phyloP scores from a whole-genome alignment of 2,329 filamentous ascomycete genomes.

The Colletotrichum tanaceti region DNA sequence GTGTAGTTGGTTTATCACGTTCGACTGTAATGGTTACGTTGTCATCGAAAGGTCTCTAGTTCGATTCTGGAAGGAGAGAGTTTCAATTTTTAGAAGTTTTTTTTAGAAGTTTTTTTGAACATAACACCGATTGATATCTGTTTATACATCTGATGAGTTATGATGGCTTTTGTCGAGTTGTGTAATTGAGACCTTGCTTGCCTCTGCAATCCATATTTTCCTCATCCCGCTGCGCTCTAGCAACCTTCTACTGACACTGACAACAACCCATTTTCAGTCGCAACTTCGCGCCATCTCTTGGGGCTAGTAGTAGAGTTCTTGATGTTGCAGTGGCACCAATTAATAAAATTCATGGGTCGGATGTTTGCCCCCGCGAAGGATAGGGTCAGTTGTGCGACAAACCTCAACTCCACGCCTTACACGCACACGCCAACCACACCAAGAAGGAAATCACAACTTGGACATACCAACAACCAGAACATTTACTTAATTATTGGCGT shows the following conservation, averaged over 20 bases:
- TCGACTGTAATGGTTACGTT: conserved; percentile 36
- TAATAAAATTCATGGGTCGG: too few species aligned
- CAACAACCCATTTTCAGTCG: not conserved
- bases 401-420: too few species aligned
- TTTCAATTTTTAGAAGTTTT: not conserved
- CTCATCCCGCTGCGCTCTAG: not conserved
- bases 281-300: not conserved
- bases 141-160: not conserved
- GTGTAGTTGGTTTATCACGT: conserved; percentile 40
- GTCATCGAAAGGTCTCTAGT: conserved; percentile 38
- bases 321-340: not conserved
- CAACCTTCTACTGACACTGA: not conserved
- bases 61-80: conserved; percentile 38
- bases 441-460: not conserved
- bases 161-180: not conserved
- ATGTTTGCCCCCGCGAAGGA: too few species aligned
- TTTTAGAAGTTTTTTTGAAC: too few species aligned
- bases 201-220: not conserved
- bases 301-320: too few species aligned
- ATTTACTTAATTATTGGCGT: not conserved
- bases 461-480: not conserved
- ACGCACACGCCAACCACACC: too few species aligned
- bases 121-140: too few species aligned
- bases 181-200: too few species aligned
- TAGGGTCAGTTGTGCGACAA: too few species aligned